Evolutionary conservation across 225 moss, liverwort and hornwort genomes (phyloP), one percentile per base, ranked within the genome.

Genomic region (Thuidium tamariscinum): DNA sequence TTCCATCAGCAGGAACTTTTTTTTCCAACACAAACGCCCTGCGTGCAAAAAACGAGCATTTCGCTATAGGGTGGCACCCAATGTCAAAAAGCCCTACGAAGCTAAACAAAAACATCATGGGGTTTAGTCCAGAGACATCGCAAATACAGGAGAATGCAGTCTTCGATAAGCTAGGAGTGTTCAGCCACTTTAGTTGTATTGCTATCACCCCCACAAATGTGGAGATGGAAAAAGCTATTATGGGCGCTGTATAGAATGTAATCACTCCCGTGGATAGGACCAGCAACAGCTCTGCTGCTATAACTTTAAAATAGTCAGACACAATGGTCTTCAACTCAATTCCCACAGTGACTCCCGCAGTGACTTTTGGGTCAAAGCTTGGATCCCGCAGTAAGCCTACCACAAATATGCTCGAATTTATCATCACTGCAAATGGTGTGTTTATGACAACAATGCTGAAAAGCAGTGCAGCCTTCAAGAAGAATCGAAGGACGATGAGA

Each of bases 21-120:
- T 14, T 42, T 9, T 2, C 0, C 7, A 42, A 41, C 1, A 78
- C 0, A 3, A 27, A 41, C 5, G 59, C 59, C 2, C 1, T 7
- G 0, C 0, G 0, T 11, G 59, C 78, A 12, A 2, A 5, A 42
- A 78, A 78, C 13, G 59, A 78, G 5, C 59, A 78, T 78, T 59
- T 78, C 3, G 78, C 78, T 41, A 78, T 1, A 30, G 59, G 78
- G 5, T 78, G 78, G 20, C 59, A 41, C 3, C 70, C 27, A 42
- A 70, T 70, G 16, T 27, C 27, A 10, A 75, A 52, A 9, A 74
- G 7, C 0, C 13, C 51, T 2, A 37, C 21, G 21, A 11, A 66
- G 12, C 37, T 66, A 7, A 67, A 67, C 3, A 39, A 0, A 13
- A 22, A 22, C 67, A 39, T 67, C 37, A 22, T 13, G 2, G 37